Base-by-base conservation (phyloP, 2,329 filamentous ascomycete genomes). In the Cadophora sp. region DNA sequence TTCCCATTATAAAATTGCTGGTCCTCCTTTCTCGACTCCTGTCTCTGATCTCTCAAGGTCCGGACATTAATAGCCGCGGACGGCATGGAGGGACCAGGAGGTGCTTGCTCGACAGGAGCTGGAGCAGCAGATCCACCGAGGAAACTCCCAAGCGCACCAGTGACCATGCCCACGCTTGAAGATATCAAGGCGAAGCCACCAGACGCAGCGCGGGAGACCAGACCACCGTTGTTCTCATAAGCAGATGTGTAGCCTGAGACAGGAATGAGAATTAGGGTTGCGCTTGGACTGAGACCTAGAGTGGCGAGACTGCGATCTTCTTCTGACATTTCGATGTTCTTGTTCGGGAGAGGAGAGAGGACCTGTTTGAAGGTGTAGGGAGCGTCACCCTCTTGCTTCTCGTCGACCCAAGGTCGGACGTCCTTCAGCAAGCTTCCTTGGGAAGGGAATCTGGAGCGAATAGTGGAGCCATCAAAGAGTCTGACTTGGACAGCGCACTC, bases 1-100 rank as follows among this genome's bases (percentile, higher is more conserved):
- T 97, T 97, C 1, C 94, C 94, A 75, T 97, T 97, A 76, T 97
- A 97, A 56, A 96, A 86, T 75, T 96, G 90, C 53, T 88, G 85
- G 69, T 89, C 84, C 64, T 85, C 79, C 62, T 83, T 82, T 47
- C 83, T 81, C 68, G 86, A 82, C 22, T 84, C 81, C 47, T 84
- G 81, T 41, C 55, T 43, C 14, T 51, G 61, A 67, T 89, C 86
- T 70, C 80, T 79, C 64, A 89, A 78, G 0, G 85, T 88, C 59
- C 83, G 79, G 30, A 85, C 78, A 47, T 81, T 82, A 18, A 62
- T 59, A 14, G 39, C 20, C n/a, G 78, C 76, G 6, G 66, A 80
- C 75, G 64, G 76, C 77, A 73, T 68, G 76, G 76, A 61, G 51
- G 69, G 66, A 5, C 67, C 18, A 11, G 64, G 30, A 22, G 51